Percentiles rank a stretch among this genome's conserved stretches.
Conservation (phyloP, 305 asterid species). For the Solanum hybrid region DNA sequence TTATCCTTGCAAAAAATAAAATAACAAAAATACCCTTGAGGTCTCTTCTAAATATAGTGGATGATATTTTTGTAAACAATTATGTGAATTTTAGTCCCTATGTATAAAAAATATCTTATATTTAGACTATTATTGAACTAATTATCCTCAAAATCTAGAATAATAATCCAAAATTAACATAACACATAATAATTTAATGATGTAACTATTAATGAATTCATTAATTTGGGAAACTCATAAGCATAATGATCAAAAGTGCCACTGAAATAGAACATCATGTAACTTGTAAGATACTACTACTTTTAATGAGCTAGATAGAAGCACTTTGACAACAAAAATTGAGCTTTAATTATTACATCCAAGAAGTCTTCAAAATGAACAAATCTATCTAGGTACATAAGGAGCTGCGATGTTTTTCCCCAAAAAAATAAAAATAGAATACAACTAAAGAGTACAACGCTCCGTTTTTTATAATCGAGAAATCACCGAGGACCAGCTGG, state of each 20-base stretch:
- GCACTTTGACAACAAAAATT: background rate
- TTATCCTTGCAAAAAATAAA: no score
- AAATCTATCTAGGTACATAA: background rate
- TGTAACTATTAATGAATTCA: background rate
- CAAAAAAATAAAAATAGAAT: background rate
- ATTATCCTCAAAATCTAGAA: background rate
- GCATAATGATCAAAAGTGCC: background rate
- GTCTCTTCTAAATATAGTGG: background rate
- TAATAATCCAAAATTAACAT: background rate
- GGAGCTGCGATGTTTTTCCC: background rate
- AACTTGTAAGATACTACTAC: background rate
- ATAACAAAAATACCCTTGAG: background rate
- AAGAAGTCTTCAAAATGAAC: background rate
- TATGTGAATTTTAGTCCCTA: background rate
- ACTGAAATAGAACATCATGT: background rate
- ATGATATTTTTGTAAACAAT: background rate
- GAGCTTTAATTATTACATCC: background rate
- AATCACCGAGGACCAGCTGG: background rate
- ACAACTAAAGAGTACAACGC: background rate
- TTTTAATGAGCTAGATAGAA: background rate
- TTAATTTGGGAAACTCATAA: background rate
- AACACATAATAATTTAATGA: background rate
- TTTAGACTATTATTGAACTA: background rate
- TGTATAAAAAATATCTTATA: background rate
- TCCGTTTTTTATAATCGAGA: background rate